A percentile compares a stretch with the other conserved stretches of the same genome.
phyloP scores from a whole-genome alignment of 2,329 filamentous ascomycete genomes.

The Exophiala sp. region DNA sequence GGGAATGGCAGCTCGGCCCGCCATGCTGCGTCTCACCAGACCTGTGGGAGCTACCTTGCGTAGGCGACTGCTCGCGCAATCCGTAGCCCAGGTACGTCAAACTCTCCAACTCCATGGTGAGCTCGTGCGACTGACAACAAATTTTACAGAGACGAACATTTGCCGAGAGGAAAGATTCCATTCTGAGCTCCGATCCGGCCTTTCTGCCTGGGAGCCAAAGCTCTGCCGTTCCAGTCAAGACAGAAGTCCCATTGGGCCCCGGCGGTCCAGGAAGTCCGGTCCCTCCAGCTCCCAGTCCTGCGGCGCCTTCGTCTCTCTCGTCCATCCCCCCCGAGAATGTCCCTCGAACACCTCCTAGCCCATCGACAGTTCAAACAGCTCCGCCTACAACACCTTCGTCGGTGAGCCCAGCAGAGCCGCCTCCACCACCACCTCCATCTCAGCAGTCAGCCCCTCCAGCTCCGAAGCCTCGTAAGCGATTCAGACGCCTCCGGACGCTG shows the following conservation, averaged over 20 bases:
- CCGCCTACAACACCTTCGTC: conserved; percentile 33
- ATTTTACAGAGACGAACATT: conserved; percentile 21
- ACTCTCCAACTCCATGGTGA: not conserved
- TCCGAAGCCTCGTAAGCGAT: conserved; percentile 55
- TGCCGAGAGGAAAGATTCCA: conserved; percentile 24
- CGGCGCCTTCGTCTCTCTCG: conserved; percentile 38
- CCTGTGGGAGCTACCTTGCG: conserved; percentile 21
- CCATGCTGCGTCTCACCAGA: conserved; percentile 28
- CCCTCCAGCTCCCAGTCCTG: conserved; percentile 29
- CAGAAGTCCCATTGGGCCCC: conserved; percentile 23
- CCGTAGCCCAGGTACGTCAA: conserved; percentile 22
- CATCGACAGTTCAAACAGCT: conserved; percentile 34
- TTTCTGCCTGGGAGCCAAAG: conserved; percentile 20
- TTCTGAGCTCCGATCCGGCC: conserved; percentile 26
- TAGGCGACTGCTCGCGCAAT: conserved; percentile 24
- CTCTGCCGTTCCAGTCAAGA: conserved; percentile 18
- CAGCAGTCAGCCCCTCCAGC: conserved; percentile 39
- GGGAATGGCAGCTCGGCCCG: conserved; percentile 19
- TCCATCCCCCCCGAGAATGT: conserved; percentile 46
- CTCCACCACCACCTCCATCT: conserved; percentile 34
- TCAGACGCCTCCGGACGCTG: conserved; percentile 67
- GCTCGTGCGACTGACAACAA: conserved; percentile 16
- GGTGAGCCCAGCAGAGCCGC: conserved; percentile 27
- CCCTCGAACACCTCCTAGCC: conserved; percentile 41
- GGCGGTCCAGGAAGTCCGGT: conserved; percentile 21